Conservation (phyloP, 2,329 filamentous ascomycete species). For the Sporothrix pallida region DNA sequence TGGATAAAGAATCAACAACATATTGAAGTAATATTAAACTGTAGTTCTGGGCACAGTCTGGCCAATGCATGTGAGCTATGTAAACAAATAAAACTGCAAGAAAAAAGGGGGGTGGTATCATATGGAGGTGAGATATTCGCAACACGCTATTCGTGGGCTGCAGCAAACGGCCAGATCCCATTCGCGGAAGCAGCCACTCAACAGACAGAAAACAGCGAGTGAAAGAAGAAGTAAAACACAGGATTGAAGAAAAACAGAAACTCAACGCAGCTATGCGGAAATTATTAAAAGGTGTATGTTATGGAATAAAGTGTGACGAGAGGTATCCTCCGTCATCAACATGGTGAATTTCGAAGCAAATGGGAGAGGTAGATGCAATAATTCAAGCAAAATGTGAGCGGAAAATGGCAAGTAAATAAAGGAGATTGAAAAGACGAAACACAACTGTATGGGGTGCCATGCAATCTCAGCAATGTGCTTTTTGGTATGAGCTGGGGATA, state of each 20-base stretch:
- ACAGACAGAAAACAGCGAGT: not conserved
- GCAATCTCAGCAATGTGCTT: constrained; percentile 21
- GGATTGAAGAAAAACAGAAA: not conserved
- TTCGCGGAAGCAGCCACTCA: not conserved
- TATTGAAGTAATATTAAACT: too few relatives aligned
- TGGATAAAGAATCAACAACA: not conserved
- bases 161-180: not conserved
- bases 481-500: constrained; percentile 7
- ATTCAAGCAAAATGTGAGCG: not conserved
- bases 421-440: not conserved
- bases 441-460: not conserved
- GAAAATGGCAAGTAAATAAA: not conserved
- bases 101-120: constrained; percentile 14
- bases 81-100: not conserved
- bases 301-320: not conserved
- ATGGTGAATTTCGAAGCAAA: not conserved
- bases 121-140: not conserved
- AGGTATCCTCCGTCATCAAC: not conserved
- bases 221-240: not conserved
- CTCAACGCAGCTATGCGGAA: too few relatives aligned
- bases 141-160: not conserved
- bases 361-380: not conserved
- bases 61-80: not conserved
- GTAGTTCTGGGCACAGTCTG: not conserved
- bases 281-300: not conserved